Conservation (phyloP, 805 yeast species). For the Nakazawaea ishiwadae region DNA sequence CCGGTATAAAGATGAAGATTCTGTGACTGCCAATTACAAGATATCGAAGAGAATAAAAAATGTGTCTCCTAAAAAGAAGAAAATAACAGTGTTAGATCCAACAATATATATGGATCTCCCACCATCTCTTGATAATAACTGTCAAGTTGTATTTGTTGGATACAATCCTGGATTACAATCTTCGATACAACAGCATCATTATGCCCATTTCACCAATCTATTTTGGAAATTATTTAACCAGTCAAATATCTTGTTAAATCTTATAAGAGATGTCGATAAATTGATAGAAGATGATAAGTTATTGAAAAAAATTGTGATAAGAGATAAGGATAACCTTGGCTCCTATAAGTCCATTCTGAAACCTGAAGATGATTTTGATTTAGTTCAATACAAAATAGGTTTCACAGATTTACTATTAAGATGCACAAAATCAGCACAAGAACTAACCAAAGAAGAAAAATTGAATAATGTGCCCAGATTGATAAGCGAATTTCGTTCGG, state of each 20-base stretch:
- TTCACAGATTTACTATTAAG: constrained; percentile 68
- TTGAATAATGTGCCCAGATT: constrained; percentile 48
- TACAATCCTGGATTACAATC: constrained; percentile 70
- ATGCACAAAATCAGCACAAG: constrained; percentile 55
- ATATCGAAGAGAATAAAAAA: background rate
- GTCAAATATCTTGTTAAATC: constrained; percentile 34
- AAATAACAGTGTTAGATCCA: background rate
- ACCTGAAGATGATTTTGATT: constrained; percentile 18
- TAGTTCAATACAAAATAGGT: constrained; percentile 47
- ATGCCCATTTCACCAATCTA: constrained; percentile 63
- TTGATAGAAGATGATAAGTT: no score
- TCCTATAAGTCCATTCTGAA: no score
- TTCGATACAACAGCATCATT: constrained; percentile 58
- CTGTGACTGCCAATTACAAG: no score
- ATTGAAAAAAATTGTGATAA: no score
- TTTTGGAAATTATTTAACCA: constrained; percentile 65
- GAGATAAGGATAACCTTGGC: no score
- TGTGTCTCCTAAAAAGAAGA: no score
- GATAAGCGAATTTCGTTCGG: constrained; percentile 34
- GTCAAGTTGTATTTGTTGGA: constrained; percentile 56
- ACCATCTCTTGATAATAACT: constrained; percentile 18
- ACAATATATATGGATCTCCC: constrained; percentile 8
- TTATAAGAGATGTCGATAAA: background rate
- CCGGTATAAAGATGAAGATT: background rate
- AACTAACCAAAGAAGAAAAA: constrained; percentile 50